Evolutionary conservation across 2,329 filamentous ascomycete species (phyloP).

Genomic region (Epichloe coenophiala): DNA sequence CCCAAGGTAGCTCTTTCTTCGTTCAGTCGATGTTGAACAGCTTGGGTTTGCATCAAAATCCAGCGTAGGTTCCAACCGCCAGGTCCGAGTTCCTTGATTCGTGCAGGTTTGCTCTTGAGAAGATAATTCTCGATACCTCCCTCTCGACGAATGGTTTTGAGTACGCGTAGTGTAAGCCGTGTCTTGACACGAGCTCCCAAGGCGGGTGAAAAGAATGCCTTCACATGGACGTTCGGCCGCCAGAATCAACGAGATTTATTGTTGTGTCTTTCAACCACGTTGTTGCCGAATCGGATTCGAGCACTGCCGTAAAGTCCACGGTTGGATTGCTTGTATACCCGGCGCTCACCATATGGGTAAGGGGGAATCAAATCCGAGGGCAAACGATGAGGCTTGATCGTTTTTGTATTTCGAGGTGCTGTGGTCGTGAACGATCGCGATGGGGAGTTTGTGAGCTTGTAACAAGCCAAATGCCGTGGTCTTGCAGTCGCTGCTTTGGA

Average conservation of each 20-base stretch:
- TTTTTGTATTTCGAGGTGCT: constrained; percentile 21
- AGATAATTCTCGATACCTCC: constrained; percentile 90
- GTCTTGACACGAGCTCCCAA: constrained; percentile 52
- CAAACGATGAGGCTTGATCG: constrained; percentile 29
- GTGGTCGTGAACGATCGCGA: constrained; percentile 26
- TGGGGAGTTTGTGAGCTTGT: neutral
- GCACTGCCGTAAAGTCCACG: constrained; percentile 56
- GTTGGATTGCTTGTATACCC: constrained; percentile 69
- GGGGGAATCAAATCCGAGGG: constrained; percentile 41
- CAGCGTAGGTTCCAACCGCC: constrained; percentile 84
- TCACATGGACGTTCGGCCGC: constrained; percentile 61
- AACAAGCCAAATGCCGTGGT: neutral
- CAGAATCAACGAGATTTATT: constrained; percentile 61
- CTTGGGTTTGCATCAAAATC: constrained; percentile 68
- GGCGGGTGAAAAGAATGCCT: constrained; percentile 51
- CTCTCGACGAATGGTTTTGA: constrained; percentile 65
- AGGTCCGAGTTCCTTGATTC: constrained; percentile 77
- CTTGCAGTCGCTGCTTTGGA: neutral
- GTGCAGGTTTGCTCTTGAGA: constrained; percentile 60
- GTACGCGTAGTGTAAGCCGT: constrained; percentile 54
- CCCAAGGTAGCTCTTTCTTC: constrained; percentile 52
- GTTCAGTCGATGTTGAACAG: constrained; percentile 52
- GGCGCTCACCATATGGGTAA: constrained; percentile 61
- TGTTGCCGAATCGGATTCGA: constrained; percentile 69
- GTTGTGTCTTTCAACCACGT: constrained; percentile 53